Base-by-base conservation (phyloP, 176 grass and related monocot genomes). In the Avena atlantica region DNA sequence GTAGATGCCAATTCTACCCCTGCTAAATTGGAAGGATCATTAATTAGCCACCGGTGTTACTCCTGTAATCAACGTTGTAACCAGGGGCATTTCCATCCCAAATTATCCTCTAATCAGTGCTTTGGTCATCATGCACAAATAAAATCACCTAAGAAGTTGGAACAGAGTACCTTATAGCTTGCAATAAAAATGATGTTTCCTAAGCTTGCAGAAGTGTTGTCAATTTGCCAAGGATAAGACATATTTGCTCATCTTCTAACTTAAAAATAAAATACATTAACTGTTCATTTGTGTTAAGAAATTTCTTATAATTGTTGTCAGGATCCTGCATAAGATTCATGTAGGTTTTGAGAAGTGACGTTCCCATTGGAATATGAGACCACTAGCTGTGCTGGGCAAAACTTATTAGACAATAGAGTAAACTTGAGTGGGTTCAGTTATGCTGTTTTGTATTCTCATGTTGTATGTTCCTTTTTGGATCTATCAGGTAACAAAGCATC, bases 401-500 rank as follows among this genome's bases (percentile, higher is more conserved):
- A 27, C n/a, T 0, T 36, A 12, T 77, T 36, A 61, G 5, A n/a
- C 63, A 49, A 49, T 70, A 37, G 14, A 19, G 64, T 77, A 19
- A 76, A 81, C 60, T 44, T 52, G 63, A 71, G 62, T 53, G 31
- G 44, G 31, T 25, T 47, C 42, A 82, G 21, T 70, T 86, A 16
- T 78, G 78, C 40, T n/a, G 20, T 78, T 77, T 53, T 20, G 3
- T 78, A 9, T 6, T 24, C 21, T 71, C 44, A 5, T 82, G n/a
- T 9, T 90, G 89, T 78, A 17, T 61, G 42, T 36, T 70, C 61
- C 77, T 84, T 17, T 10, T 48, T 31, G 45, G 53, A 70, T 87
- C 8, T 77, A 63, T 50, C 89, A 99, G 97, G 94, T 44, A 96
- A 93, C 79, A 99, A 94, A 79, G 80, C 87, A 4, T 99, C 97